phyloP scores from a whole-genome alignment of 768 basidiomycete genomes.

The Tremella yokohamensis region DNA sequence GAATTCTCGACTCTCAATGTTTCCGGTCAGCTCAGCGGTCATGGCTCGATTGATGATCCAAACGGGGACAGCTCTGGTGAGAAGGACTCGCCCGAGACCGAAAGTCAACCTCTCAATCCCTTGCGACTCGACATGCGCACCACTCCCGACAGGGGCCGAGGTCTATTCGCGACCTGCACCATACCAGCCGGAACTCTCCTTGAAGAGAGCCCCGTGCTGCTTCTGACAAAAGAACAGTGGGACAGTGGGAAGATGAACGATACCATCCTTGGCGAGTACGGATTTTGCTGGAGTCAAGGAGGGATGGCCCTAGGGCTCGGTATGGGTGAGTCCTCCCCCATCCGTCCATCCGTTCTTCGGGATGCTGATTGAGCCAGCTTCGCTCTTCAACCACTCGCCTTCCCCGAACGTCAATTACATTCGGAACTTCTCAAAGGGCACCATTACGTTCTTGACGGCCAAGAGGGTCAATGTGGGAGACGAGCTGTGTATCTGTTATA shows the following conservation, averaged over 20 bases:
- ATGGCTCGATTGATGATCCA: too few species aligned
- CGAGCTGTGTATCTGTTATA: conserved; percentile 49
- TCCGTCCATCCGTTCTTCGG: neutral
- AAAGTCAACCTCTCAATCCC: conserved; percentile 35
- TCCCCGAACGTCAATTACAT: conserved; percentile 50
- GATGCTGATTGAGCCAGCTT: conserved; percentile 16
- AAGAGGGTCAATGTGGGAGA: conserved; percentile 34
- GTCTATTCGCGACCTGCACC: conserved; percentile 56
- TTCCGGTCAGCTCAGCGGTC: too few species aligned
- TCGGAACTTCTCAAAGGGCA: conserved; percentile 25
- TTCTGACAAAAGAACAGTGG: conserved; percentile 67
- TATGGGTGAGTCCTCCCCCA: conserved; percentile 34
- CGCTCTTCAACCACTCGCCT: conserved; percentile 49
- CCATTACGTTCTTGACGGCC: conserved; percentile 40
- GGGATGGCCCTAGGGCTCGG: conserved; percentile 47
- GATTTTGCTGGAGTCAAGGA: conserved; percentile 46
- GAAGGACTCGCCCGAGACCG: neutral
- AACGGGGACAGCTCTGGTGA: too few species aligned
- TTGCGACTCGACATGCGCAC: conserved; percentile 41
- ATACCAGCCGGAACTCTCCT: conserved; percentile 64
- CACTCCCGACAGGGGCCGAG: conserved; percentile 45
- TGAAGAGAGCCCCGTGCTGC: conserved; percentile 80
- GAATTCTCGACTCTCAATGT: too few species aligned
- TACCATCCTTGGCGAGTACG: conserved; percentile 47
- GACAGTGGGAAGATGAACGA: conserved; percentile 39